Conservation (phyloP, 192 early-diverging fungal genomes). For the Phycomyces blakesleeanus region DNA sequence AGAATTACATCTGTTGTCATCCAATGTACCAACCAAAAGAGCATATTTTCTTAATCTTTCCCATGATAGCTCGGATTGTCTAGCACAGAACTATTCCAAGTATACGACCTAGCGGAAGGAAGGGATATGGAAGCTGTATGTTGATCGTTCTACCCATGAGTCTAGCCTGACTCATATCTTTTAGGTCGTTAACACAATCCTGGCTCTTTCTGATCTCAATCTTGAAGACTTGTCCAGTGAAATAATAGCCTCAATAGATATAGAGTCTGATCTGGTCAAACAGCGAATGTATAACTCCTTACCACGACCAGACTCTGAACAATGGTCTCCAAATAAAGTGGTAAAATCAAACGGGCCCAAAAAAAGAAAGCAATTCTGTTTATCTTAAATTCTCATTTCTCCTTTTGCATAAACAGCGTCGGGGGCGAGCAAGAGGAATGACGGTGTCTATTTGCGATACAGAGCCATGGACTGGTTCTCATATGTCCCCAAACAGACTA, state of each 20-base stretch:
- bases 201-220: background rate
- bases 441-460: background rate
- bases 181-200: background rate
- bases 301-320: background rate
- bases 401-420: background rate
- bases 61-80: constrained; percentile 16
- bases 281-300: background rate
- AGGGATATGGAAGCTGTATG: constrained; percentile 63
- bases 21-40: too few species aligned
- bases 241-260: background rate
- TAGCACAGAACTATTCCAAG: constrained; percentile 15
- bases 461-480: background rate
- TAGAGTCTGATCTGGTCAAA: background rate
- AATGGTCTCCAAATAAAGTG: background rate
- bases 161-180: background rate
- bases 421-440: background rate
- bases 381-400: background rate
- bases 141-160: background rate
- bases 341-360: background rate
- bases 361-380: background rate
- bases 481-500: background rate
- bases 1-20: background rate
- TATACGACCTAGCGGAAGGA: constrained; percentile 64
- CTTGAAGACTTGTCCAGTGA: background rate
- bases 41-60: background rate